phyloP scores from a whole-genome alignment of 495 filamentous ascomycete species.

The Pyrenula massariospora region DNA sequence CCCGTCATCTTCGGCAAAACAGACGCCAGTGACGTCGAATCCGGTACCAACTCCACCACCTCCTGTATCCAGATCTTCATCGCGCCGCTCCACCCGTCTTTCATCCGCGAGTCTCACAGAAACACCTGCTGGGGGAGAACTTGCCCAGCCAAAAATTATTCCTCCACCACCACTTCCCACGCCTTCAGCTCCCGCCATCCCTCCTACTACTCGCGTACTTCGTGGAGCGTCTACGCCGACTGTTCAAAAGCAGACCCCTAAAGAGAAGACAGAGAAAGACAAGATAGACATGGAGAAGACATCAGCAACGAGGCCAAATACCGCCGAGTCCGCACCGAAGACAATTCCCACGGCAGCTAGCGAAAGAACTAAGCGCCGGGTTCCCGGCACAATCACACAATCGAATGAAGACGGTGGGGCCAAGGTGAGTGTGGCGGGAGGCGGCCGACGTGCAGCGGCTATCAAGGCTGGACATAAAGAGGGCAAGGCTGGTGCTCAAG shows the following conservation, averaged over 20 bases:
- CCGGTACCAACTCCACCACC: neutral
- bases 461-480: slow-evolving; percentile 73
- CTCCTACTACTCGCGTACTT: neutral
- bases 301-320: slow-evolving; percentile 37
- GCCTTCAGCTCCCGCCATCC: neutral
- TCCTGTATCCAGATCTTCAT: neutral
- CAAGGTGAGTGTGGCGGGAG: slow-evolving; percentile 47
- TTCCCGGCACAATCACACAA: slow-evolving; percentile 59
- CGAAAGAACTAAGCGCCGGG: slow-evolving; percentile 56
- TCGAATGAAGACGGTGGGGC: slow-evolving; percentile 59
- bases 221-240: neutral
- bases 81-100: neutral
- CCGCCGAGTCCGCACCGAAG: slow-evolving; percentile 35
- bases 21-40: neutral
- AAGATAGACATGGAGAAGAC: slow-evolving; percentile 10
- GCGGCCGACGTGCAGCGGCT: neutral
- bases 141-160: neutral
- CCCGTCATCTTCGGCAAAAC: neutral
- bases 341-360: slow-evolving; percentile 32
- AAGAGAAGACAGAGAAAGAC: slow-evolving; percentile 10
- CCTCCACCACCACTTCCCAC: neutral
- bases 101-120: neutral
- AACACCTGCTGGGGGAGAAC: neutral
- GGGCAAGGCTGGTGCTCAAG: slow-evolving; percentile 21
- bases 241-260: slow-evolving; percentile 6